A percentile compares a stretch with the other conserved stretches of the same genome.
Evolutionary conservation across 2,329 filamentous ascomycete species (phyloP).

Genomic region (Botrytis hyacinthi): DNA sequence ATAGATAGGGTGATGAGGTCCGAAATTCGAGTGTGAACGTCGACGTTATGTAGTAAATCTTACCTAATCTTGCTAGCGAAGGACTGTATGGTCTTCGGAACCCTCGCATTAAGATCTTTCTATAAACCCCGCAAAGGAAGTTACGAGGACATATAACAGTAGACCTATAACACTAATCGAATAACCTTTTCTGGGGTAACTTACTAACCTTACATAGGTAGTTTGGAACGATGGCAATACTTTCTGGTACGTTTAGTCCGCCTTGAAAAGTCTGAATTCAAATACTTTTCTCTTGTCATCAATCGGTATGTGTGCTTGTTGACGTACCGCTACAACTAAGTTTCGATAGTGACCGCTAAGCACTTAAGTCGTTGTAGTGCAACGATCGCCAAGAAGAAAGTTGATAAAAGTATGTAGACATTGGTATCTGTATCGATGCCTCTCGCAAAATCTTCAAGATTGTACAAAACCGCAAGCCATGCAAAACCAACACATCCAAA

Average conservation of each 20-base stretch:
- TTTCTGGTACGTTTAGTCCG: neutral
- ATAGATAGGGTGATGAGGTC: neutral
- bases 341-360: neutral
- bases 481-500: neutral
- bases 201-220: neutral
- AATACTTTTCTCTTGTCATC: neutral
- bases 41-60: neutral
- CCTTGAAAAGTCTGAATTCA: neutral
- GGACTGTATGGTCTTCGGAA: neutral
- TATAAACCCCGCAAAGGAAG: neutral
- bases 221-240: neutral
- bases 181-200: slow-evolving; percentile 5
- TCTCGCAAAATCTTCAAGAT: no score
- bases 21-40: neutral
- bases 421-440: neutral
- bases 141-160: neutral
- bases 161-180: neutral
- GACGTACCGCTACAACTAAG: neutral
- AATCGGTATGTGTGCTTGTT: neutral
- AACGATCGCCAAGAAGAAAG: neutral
- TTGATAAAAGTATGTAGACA: neutral
- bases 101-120: neutral
- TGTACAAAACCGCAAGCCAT: neutral
- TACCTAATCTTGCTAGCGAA: neutral
- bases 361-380: neutral